Conservation (phyloP, 1,284 basidiomycete species). For the Ganoderma lucidum region DNA sequence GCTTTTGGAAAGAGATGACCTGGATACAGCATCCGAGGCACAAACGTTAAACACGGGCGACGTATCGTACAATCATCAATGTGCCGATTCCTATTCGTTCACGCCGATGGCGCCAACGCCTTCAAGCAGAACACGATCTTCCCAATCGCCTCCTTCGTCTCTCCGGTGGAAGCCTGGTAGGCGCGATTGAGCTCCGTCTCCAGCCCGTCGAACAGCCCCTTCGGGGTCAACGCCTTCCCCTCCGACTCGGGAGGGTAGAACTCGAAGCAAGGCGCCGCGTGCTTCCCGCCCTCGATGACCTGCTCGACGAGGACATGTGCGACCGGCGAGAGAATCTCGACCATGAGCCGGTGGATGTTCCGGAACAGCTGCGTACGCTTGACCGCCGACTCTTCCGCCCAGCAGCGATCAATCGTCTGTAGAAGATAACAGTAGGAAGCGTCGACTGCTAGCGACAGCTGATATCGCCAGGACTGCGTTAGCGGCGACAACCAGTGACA, state of each 20-base stretch:
- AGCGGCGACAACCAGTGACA: neutral
- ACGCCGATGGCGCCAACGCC: neutral
- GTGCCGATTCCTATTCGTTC: neutral
- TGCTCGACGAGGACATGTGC: slow-evolving; percentile 30
- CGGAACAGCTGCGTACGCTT: slow-evolving; percentile 24
- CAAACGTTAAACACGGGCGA: neutral
- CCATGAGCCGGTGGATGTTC: slow-evolving; percentile 31
- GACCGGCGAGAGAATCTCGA: slow-evolving; percentile 23
- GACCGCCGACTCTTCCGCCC: slow-evolving; percentile 17
- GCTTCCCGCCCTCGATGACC: slow-evolving; percentile 11
- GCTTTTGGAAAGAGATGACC: neutral
- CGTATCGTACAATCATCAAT: neutral
- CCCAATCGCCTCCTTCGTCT: slow-evolving; percentile 5
- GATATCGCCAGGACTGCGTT: neutral
- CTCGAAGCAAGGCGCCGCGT: slow-evolving; percentile 25
- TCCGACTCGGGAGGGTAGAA: slow-evolving; percentile 18
- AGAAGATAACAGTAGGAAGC: slow-evolving; percentile 34
- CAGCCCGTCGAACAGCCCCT: slow-evolving; percentile 3
- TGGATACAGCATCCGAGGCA: too few relatives aligned
- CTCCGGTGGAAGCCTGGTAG: neutral
- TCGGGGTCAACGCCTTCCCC: neutral
- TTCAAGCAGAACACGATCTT: slow-evolving; percentile 15
- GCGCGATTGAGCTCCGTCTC: slow-evolving; percentile 4
- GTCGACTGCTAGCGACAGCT: slow-evolving; percentile 31
- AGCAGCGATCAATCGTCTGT: slow-evolving; percentile 30